Evolutionary conservation across 805 yeast species (phyloP).

Genomic region (Yamadazyma scolyti): DNA sequence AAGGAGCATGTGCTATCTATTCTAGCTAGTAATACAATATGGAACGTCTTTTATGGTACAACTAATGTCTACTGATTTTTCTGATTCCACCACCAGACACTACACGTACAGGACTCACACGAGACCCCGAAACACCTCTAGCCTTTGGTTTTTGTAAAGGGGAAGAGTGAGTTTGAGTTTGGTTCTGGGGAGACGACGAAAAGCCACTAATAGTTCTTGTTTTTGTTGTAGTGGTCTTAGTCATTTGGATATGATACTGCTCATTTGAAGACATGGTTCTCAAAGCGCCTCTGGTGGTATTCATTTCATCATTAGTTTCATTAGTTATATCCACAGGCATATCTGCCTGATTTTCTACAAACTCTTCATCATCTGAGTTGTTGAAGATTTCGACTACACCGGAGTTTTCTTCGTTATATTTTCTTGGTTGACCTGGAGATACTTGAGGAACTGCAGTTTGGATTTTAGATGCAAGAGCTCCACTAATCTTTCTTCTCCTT

Average conservation of each 20-base stretch:
- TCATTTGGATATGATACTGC: conserved; percentile 25
- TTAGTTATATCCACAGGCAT: too few relatives aligned
- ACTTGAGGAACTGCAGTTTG: conserved; percentile 83
- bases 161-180: conserved; percentile 7
- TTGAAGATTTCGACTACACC: conserved; percentile 34
- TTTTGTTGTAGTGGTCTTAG: conserved; percentile 14
- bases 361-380: conserved; percentile 43
- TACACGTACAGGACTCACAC: conserved; percentile 14
- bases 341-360: conserved; percentile 8
- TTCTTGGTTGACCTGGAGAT: conserved; percentile 97
- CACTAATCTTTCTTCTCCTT: conserved; percentile 61
- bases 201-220: conserved; percentile 11
- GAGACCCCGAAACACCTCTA: conserved; percentile 10
- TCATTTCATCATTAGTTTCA: conserved; percentile 6
- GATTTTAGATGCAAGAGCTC: conserved; percentile 64
- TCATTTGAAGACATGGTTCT: conserved; percentile 35
- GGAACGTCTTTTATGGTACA: too few relatives aligned
- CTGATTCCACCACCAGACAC: conserved; percentile 20
- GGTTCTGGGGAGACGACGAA: conserved; percentile 12
- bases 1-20: too few relatives aligned
- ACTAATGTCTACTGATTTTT: conserved; percentile 22
- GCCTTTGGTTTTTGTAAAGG: conserved; percentile 14
- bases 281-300: conserved; percentile 35
- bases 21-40: too few relatives aligned
- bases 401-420: conserved; percentile 35